Conservation (phyloP, 2,329 filamentous ascomycete species). For the Tolypocladium tropicale region DNA sequence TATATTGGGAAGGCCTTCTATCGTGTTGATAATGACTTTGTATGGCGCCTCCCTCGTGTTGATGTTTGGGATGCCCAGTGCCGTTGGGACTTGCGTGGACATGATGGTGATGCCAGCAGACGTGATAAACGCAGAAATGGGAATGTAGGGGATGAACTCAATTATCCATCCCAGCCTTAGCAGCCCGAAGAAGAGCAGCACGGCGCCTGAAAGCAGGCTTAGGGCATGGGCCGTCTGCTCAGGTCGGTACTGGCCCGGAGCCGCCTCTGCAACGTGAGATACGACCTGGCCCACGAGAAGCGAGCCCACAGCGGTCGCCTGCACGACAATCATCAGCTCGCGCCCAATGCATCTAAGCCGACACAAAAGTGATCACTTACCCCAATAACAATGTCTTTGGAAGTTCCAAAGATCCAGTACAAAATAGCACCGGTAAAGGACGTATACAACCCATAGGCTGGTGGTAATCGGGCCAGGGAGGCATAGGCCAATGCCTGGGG, state of each 20-base stretch:
- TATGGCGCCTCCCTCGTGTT: constrained; percentile 35
- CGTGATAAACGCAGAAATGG: constrained; percentile 41
- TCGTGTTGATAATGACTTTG: constrained; percentile 31
- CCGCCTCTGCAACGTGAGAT: constrained; percentile 20
- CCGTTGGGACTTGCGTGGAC: constrained; percentile 32
- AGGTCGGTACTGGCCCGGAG: constrained; percentile 22
- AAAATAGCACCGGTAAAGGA: constrained; percentile 72
- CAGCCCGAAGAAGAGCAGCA: constrained; percentile 34
- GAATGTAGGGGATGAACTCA: constrained; percentile 39
- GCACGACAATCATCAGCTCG: constrained; percentile 8
- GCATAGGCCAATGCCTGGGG: constrained; percentile 78
- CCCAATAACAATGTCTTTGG: constrained; percentile 77
- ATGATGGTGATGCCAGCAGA: constrained; percentile 41
- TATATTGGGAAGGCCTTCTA: constrained; percentile 28
- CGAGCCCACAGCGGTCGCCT: constrained; percentile 46
- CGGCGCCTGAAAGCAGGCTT: constrained; percentile 31
- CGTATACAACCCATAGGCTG: constrained; percentile 68
- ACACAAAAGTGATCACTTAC: constrained; percentile 17
- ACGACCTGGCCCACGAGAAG: constrained; percentile 38
- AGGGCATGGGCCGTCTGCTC: constrained; percentile 33
- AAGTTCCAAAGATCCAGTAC: constrained; percentile 79
- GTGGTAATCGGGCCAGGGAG: constrained; percentile 53
- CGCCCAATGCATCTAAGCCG: too few relatives aligned
- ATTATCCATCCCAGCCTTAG: constrained; percentile 38
- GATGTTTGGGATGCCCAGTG: constrained; percentile 32